Base-by-base conservation (phyloP, 2,329 filamentous ascomycete genomes). In the Phialophora chinensis region DNA sequence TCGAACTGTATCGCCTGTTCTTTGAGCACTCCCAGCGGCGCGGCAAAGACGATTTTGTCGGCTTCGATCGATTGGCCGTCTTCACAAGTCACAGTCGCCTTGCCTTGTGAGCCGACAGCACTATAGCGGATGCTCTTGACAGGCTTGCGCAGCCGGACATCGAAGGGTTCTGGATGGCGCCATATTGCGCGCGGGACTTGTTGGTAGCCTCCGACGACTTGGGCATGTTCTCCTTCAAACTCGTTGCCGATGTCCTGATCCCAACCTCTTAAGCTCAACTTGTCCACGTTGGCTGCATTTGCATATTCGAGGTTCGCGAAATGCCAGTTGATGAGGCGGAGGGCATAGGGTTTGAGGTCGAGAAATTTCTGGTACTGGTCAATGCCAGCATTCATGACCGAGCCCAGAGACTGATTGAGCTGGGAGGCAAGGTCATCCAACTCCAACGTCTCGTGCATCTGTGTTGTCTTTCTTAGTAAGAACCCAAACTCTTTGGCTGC, bases 241-340 rank as follows among this genome's bases (percentile, higher is more conserved):
- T 99, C 95, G 73, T 99, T 97, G 0, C 95, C 95, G 58, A 93
- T 93, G 75, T 99, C 96, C 74, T 99, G 93, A 77, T 99, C 96
- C 92, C 96, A 98, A 0, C 93, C 90, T 7, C 90, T 88, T 14
- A 99, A 86, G 77, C 94, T 98, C 20, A 99, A 86, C 69, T 91
- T 90, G 71, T 91, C 89, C 62, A 97, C 88, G 71, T 93, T 96
- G 1, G 89, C 91, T 1, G 95, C 95, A 77, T 98, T 99, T 69
- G 94, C 96, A 76, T 99, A 99, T 78, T 99, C 95, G 14, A 99
- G 85, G 75, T 99, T 99, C 71, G 96, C 96, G 77, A 97, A 91
- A 78, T 99, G 96, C 95, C 95, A 99, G 75, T 97, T 99, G 74
- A 98, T 85, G 17, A 99, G 83, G 54, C 95, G 88, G 78, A 96